These are phyloP conservation scores for Escallonia herrerae DNA, from an alignment of 129 eudicot genomes.

Conservation along the genomic window DNA sequence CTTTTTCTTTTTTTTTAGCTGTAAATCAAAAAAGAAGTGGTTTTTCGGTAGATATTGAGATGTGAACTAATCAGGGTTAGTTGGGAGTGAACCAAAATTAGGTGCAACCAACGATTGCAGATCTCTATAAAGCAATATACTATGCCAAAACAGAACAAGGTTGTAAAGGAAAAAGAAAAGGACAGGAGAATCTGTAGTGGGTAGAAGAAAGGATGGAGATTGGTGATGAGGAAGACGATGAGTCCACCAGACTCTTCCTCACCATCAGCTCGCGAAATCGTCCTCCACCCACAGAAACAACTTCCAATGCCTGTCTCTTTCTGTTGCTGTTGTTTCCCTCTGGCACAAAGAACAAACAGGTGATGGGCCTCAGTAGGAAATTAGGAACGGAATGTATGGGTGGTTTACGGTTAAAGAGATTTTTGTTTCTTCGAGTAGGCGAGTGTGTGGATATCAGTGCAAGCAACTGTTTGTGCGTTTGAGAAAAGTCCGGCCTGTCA, in stretches of 20 bases:
- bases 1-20: too few species aligned
- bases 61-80: slow-evolving; percentile 11
- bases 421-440: too few species aligned
- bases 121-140: background rate
- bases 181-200: slow-evolving; percentile 18
- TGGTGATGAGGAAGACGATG: slow-evolving; percentile 22
- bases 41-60: slow-evolving; percentile 1
- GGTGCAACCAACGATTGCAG: slow-evolving; percentile 18
- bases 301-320: slow-evolving; percentile 3
- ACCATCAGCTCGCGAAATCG: background rate
- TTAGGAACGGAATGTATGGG: too few species aligned
- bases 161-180: background rate
- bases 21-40: slow-evolving; percentile 9
- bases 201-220: background rate
- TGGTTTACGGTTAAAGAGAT: too few species aligned
- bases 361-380: background rate
- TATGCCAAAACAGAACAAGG: background rate
- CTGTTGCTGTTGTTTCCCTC: background rate
- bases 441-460: too few species aligned
- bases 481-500: too few species aligned
- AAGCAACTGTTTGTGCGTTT: too few species aligned
- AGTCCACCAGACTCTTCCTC: slow-evolving; percentile 18
- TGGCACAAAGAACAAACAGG: background rate
- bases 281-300: slow-evolving; percentile 5
- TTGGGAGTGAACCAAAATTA: slow-evolving; percentile 27